phyloP scores from a whole-genome alignment of 257 asterid genomes.

The Nicotiana paniculata region DNA sequence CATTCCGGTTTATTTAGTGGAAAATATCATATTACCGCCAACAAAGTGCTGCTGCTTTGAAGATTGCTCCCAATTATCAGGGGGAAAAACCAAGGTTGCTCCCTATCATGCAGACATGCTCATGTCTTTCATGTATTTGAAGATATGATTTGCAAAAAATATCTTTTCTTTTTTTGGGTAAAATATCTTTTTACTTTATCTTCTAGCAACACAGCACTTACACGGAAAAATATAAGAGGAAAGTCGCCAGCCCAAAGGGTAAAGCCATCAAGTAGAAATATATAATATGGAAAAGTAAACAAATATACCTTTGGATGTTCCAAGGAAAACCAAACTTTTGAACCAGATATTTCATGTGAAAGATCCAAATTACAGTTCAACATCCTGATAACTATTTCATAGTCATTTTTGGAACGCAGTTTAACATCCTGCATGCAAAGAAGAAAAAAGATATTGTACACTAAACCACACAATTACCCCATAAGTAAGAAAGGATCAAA shows the following conservation, averaged over 20 bases:
- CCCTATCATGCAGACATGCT: background rate
- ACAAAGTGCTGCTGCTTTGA: background rate
- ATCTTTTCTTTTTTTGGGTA: background rate
- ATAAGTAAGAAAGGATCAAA: background rate
- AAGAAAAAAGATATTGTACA: background rate
- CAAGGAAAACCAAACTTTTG: constrained; percentile 58
- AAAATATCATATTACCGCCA: background rate
- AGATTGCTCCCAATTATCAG: background rate
- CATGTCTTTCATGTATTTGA: background rate
- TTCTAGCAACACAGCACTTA: background rate
- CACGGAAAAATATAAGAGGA: background rate
- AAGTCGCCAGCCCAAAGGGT: background rate
- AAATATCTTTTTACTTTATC: background rate
- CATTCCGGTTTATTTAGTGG: background rate
- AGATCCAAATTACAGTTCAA: constrained; percentile 45
- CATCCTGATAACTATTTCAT: constrained; percentile 55
- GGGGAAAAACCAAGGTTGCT: background rate
- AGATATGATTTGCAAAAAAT: background rate
- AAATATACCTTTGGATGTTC: constrained; percentile 78
- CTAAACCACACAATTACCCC: background rate
- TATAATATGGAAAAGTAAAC: constrained; percentile 1
- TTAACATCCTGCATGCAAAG: constrained; percentile 28
- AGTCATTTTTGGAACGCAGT: constrained; percentile 47
- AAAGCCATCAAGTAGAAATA: background rate
- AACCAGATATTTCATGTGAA: constrained; percentile 45